Evolutionary conservation across 2,329 filamentous ascomycete species (phyloP), one percentile per base, ranked within the genome.

Genomic region (Atkinsonella texensis): DNA sequence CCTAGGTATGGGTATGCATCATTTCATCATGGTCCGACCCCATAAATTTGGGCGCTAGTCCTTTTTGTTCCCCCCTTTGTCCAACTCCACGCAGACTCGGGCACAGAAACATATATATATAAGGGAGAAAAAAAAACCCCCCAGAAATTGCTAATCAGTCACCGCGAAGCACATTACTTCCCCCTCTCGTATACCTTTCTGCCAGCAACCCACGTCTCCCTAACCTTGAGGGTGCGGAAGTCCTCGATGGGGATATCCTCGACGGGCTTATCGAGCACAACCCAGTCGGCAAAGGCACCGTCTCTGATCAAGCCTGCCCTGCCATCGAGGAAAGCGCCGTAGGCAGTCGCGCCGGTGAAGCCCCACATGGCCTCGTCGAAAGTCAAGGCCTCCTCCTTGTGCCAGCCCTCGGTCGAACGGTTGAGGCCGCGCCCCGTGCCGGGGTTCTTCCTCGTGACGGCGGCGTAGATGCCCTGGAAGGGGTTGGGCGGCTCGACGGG

Each of bases 401-500:
- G 71, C 80, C 82, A 86, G 0, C 81, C 77, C 2, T 70, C 62
- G 0, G 65, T 62, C 5, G 68, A 68, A n/a, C 73, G 74, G 35
- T 72, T 66, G 7, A 71, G 64, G 17, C 75, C 75, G 1, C 66
- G 68, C 0, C 76, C 77, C 0, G 80, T 80, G 45, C 70, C 70
- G 1, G 83, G 83, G 54, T 70, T 80, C 42, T 74, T 74, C 51
- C 84, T 71, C 12, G 81, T 75, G 2, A 84, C 73, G 2, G 84
- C 84, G 3, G 83, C 83, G 58, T 84, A 87, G 40, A 87, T 79
- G 17, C 83, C 84, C 51, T 82, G 75, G 56, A 85, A 83, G 2
- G 83, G 80, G 58, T 79, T 76, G 0, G 82, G 76, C 2, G 83
- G 83, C 62, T 87, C 83, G 8, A 87, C 83, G 39, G 84, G 84